Conservation (phyloP, 768 basidiomycete genomes). For the Lactifluus piperatus region DNA sequence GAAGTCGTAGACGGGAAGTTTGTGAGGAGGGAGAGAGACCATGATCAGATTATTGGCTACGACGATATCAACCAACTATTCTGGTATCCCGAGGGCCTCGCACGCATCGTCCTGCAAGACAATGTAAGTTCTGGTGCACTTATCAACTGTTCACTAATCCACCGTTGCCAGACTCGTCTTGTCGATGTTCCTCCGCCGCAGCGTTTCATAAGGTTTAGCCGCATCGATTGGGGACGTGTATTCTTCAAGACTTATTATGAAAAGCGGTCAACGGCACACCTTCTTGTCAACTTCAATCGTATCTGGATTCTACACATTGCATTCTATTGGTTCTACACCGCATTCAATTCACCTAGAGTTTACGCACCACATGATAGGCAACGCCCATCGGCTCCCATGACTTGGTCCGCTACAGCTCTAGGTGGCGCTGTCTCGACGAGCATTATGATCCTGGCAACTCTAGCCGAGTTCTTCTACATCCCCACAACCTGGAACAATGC, state of each 20-base stretch:
- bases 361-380: constrained; percentile 67
- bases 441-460: constrained; percentile 90
- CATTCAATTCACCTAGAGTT: constrained; percentile 92
- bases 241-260: constrained; percentile 99
- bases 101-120: constrained; percentile 82
- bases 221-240: constrained; percentile 87
- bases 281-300: constrained; percentile 98
- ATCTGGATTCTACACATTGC: constrained; percentile 96
- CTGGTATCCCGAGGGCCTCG: constrained; percentile 98
- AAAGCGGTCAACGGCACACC: constrained; percentile 86
- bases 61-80: constrained; percentile 99
- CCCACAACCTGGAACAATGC: constrained; percentile 99
- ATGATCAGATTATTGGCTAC: constrained; percentile 95
- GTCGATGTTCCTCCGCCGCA: constrained; percentile 88
- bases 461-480: constrained; percentile 94
- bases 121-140: constrained; percentile 45
- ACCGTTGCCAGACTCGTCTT: constrained; percentile 60
- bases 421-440: constrained; percentile 89
- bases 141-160: constrained; percentile 2
- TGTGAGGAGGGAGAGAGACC: constrained; percentile 88
- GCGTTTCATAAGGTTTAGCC: constrained; percentile 86
- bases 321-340: constrained; percentile 93
- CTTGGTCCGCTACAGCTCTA: constrained; percentile 91
- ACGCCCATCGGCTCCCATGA: constrained; percentile 77
- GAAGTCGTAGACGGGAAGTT: constrained; percentile 94